Evolutionary conservation across 2,329 filamentous ascomycete species (phyloP).

Genomic region (Ascochyta lentis): DNA sequence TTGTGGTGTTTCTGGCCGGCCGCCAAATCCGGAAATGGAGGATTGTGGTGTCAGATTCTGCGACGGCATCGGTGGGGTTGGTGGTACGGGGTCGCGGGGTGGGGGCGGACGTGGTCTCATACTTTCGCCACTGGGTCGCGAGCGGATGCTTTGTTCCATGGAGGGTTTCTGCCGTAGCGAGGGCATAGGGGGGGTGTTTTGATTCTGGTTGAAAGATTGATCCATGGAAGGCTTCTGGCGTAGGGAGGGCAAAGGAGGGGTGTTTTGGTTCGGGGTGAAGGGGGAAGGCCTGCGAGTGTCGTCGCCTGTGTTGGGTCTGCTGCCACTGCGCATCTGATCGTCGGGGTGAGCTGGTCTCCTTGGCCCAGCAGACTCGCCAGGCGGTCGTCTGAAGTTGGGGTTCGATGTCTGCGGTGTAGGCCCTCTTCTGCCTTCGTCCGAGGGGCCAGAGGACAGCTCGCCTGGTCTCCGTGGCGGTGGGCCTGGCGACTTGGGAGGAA

Average conservation of each 20-base stretch:
- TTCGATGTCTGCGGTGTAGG: slow-evolving; percentile 20
- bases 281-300: slow-evolving; percentile 37
- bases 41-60: slow-evolving; percentile 50
- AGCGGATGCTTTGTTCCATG: slow-evolving; percentile 44
- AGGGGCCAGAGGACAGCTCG: slow-evolving; percentile 18
- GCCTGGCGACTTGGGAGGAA: slow-evolving; percentile 32
- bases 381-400: slow-evolving; percentile 33
- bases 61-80: slow-evolving; percentile 35
- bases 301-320: slow-evolving; percentile 39
- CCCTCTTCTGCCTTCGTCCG: slow-evolving; percentile 27
- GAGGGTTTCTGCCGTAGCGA: slow-evolving; percentile 41
- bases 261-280: slow-evolving; percentile 27
- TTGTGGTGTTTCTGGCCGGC: slow-evolving; percentile 43
- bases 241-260: slow-evolving; percentile 36
- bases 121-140: slow-evolving; percentile 46
- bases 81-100: slow-evolving; percentile 40
- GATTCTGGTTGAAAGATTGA: slow-evolving; percentile 27
- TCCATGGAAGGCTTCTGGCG: slow-evolving; percentile 45
- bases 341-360: slow-evolving; percentile 31
- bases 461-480: slow-evolving; percentile 31
- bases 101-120: slow-evolving; percentile 41
- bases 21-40: slow-evolving; percentile 47
- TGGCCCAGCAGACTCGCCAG: slow-evolving; percentile 29
- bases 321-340: slow-evolving; percentile 24
- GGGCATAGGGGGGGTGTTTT: slow-evolving; percentile 35